Conservation (phyloP, 768 basidiomycete species). For the Suillus occidentalis region DNA sequence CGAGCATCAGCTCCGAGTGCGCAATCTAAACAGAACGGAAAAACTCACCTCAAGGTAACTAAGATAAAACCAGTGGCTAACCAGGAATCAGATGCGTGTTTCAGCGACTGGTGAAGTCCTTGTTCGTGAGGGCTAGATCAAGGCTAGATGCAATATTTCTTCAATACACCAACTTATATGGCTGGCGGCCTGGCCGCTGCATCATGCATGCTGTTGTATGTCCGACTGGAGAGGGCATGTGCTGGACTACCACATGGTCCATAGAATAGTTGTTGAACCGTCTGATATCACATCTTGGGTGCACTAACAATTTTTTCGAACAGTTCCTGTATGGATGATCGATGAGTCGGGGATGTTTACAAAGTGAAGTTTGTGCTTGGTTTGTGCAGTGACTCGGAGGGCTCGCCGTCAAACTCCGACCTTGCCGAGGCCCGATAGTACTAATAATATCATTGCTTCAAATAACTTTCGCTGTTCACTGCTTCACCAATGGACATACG, state of each 20-base stretch:
- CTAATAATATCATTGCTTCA: too few species aligned
- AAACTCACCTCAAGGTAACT: too few species aligned
- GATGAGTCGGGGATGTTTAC: background rate
- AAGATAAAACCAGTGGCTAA: too few species aligned
- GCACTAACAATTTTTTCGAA: background rate
- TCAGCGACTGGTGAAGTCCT: background rate
- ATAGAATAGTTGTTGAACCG: background rate
- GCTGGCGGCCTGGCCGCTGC: too few species aligned
- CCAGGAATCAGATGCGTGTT: too few species aligned
- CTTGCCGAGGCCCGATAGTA: too few species aligned
- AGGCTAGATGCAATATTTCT: background rate
- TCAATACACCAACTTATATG: background rate
- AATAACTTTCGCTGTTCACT: too few species aligned
- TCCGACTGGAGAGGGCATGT: background rate
- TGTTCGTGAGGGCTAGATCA: background rate
- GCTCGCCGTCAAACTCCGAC: too few species aligned
- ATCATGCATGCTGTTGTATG: background rate
- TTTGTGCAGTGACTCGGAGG: too few species aligned
- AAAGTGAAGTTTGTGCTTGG: too few species aligned
- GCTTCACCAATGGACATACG: background rate
- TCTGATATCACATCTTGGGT: background rate
- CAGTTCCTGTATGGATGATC: background rate
- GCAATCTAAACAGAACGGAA: too few species aligned
- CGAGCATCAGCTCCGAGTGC: too few species aligned
- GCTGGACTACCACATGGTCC: background rate